Evolutionary conservation across 2,329 filamentous ascomycete genomes (phyloP), one percentile per base, ranked within the genome.

Genomic region (Xylariaceae sp.): DNA sequence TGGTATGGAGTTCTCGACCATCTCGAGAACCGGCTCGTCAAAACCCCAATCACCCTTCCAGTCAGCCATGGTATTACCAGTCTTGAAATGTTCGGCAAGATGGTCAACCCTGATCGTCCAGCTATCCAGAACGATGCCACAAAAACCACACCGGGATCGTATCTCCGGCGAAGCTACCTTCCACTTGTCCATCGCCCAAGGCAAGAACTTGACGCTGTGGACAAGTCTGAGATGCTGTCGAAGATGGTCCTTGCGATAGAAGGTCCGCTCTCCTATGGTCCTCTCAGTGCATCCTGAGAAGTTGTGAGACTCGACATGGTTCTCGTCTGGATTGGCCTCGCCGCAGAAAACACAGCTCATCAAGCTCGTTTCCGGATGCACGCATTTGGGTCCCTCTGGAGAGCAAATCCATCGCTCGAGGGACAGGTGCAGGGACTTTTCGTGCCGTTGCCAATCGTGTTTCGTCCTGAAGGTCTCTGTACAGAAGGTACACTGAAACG

Each of bases 11-110:
- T 83, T 83, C 61, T 83, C 79, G 53, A 83, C 74, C 68, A 82
- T 74, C 47, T 79, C 70, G 51, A 81, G 66, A 32, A 83, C 73
- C 28, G 76, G 72, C 19, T 67, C 65, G 41, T 83, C 79, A 48
- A 84, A 83, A 69, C 80, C 80, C 79, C 79, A 83, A 62, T 81
- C 79, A 66, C 80, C 80, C 69, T 81, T 80, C 80, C 80, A 84
- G 61, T 83, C 77, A 48, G 74, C 76, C 79, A 84, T 84, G 54
- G 75, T 78, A 49, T 74, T 76, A 64, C 80, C 79, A 19, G 71
- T 75, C 63, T 81, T 83, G 67, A 83, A 84, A 61, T 83, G 80
- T 49, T 82, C 78, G n/a, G 80, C 79, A 30, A 83, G 63, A 54
- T 84, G 80, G 52, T 83, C 79, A 13, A 76, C 68, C 55, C 80